Evolutionary conservation across 2,329 filamentous ascomycete species (phyloP).

Genomic region (Cladophialophora carrionii): DNA sequence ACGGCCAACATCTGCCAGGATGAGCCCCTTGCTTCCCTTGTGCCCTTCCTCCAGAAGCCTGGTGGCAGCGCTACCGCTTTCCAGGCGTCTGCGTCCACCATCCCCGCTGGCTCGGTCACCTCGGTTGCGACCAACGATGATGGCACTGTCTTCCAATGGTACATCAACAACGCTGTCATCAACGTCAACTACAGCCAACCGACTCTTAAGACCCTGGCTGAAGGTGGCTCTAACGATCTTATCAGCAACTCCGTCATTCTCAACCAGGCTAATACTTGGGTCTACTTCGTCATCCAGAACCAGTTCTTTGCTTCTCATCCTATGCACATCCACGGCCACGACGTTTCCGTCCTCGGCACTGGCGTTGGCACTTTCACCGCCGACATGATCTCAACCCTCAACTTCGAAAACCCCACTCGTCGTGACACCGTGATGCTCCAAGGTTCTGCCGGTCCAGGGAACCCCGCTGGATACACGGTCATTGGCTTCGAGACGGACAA

Average conservation of each 20-base stretch:
- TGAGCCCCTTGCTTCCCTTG: slow-evolving; percentile 39
- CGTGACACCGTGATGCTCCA: slow-evolving; percentile 60
- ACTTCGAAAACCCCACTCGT: slow-evolving; percentile 65
- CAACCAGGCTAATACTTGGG: slow-evolving; percentile 31
- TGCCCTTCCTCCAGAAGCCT: slow-evolving; percentile 38
- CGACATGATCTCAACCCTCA: slow-evolving; percentile 59
- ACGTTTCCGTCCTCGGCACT: slow-evolving; percentile 66
- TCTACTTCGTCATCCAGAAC: slow-evolving; percentile 39
- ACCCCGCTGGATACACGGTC: slow-evolving; percentile 61
- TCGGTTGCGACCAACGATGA: slow-evolving; percentile 36
- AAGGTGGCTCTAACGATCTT: slow-evolving; percentile 16
- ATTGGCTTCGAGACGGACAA: slow-evolving; percentile 55
- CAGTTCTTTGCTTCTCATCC: slow-evolving; percentile 54
- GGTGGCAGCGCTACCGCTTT: slow-evolving; percentile 36
- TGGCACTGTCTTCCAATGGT: slow-evolving; percentile 42
- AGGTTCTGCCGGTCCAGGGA: slow-evolving; percentile 27
- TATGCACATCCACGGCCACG: slow-evolving; percentile 73
- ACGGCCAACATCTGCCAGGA: slow-evolving; percentile 38
- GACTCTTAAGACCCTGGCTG: slow-evolving; percentile 37
- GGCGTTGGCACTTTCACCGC: slow-evolving; percentile 49
- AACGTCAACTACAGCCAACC: slow-evolving; percentile 42
- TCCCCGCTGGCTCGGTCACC: slow-evolving; percentile 34
- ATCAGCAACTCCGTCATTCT: slow-evolving; percentile 34
- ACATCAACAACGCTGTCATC: slow-evolving; percentile 43
- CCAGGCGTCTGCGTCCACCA: slow-evolving; percentile 38